phyloP scores from a whole-genome alignment of 2,329 filamentous ascomycete genomes.

The Aquanectria penicillioides region DNA sequence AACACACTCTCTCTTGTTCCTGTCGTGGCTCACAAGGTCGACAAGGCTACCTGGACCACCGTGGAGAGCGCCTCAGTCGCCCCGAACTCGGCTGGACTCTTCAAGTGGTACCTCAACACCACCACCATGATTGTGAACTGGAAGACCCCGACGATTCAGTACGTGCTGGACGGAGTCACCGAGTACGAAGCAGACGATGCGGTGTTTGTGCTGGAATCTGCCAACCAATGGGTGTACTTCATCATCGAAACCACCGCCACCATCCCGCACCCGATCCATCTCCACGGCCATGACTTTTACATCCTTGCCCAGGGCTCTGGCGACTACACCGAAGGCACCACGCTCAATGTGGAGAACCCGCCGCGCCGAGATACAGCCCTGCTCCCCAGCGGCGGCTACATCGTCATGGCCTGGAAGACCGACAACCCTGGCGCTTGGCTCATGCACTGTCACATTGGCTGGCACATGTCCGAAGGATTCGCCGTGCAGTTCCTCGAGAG shows the following conservation, averaged over 20 bases:
- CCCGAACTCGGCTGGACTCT: conserved; percentile 43
- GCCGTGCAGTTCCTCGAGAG: conserved; percentile 27
- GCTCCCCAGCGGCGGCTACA: conserved; percentile 54
- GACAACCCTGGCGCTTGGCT: conserved; percentile 62
- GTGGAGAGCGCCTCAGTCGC: conserved; percentile 38
- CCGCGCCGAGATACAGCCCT: conserved; percentile 63
- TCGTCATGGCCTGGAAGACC: conserved; percentile 61
- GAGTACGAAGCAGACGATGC: conserved; percentile 34
- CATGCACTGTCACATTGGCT: conserved; percentile 59
- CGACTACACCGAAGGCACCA: conserved; percentile 23
- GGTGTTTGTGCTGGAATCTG: conserved; percentile 41
- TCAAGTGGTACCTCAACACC: conserved; percentile 56
- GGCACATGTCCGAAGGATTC: conserved; percentile 28
- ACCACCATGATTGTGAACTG: conserved; percentile 43
- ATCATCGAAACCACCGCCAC: conserved; percentile 37
- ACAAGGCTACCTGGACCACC: conserved; percentile 38
- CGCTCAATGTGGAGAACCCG: conserved; percentile 50
- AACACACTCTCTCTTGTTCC: conserved; percentile 49
- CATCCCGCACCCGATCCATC: conserved; percentile 48
- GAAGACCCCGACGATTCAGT: conserved; percentile 37
- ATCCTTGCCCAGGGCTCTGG: conserved; percentile 39
- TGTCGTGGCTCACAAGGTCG: conserved; percentile 46
- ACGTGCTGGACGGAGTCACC: conserved; percentile 28
- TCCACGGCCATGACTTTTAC: conserved; percentile 50
- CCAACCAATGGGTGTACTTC: conserved; percentile 44